These are phyloP conservation scores for Endocladia muricata DNA, from an alignment of 31 red algal genomes.

Conservation along the genomic window DNA sequence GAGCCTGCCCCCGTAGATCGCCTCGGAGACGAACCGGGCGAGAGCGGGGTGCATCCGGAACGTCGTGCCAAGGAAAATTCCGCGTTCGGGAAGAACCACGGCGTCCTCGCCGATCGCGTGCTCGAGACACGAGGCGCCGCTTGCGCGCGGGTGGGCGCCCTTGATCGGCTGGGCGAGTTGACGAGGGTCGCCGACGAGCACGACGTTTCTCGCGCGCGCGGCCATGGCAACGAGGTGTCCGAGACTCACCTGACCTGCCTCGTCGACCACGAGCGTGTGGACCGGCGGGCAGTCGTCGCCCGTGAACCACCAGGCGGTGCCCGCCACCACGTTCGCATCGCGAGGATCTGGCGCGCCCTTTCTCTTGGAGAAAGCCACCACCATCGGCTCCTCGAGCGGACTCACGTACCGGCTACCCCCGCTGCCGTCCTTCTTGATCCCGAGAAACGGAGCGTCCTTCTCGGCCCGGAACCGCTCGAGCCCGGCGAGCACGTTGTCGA, in stretches of 20 bases:
- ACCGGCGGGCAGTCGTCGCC: background rate
- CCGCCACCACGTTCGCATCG: conserved; percentile 8
- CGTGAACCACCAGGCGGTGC: conserved; percentile 11
- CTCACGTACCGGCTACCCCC: too few relatives aligned
- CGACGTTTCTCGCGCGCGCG: conserved; percentile 1
- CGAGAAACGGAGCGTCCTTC: conserved; percentile 3
- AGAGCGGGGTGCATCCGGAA: conserved; percentile 55
- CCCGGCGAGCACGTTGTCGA: conserved; percentile 64
- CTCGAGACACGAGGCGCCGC: background rate
- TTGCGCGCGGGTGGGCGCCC: conserved; percentile 22
- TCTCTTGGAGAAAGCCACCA: too few relatives aligned
- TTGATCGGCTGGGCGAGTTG: conserved; percentile 33
- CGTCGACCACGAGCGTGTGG: conserved; percentile 52
- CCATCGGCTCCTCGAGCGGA: background rate
- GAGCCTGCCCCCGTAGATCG: conserved; percentile 37
- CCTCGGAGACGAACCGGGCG: conserved; percentile 49
- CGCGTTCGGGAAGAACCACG: conserved; percentile 33
- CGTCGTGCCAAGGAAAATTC: conserved; percentile 51
- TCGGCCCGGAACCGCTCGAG: conserved; percentile 17
- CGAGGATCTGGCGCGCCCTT: background rate
- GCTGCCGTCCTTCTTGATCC: conserved; percentile 10
- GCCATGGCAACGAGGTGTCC: conserved; percentile 35
- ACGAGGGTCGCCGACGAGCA: conserved; percentile 54
- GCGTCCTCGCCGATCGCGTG: conserved; percentile 32
- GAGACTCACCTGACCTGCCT: conserved; percentile 41